These are phyloP conservation scores for Anastatica hierochuntica DNA, from an alignment of 345 rosid species.

Conservation along the genomic window DNA sequence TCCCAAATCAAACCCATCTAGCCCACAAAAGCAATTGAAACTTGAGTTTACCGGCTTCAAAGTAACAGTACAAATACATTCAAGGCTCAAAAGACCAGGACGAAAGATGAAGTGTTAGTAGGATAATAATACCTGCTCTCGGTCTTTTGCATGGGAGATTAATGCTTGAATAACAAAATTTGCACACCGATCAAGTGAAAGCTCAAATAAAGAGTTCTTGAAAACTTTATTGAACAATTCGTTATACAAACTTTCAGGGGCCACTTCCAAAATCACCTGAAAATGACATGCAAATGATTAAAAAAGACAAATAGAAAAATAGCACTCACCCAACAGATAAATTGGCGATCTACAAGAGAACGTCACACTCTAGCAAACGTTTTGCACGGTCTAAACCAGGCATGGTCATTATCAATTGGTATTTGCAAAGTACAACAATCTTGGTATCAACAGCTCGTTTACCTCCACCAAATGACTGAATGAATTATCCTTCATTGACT, in stretches of 20 bases:
- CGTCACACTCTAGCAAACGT: neutral
- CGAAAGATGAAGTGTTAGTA: neutral
- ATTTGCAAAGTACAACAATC: neutral
- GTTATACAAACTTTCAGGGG: constrained; percentile 65
- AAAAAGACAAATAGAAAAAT: neutral
- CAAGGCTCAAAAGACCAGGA: neutral
- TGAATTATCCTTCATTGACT: constrained; percentile 66
- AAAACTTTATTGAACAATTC: constrained; percentile 62
- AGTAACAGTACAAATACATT: neutral
- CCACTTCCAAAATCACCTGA: constrained; percentile 88
- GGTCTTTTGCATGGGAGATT: constrained; percentile 54
- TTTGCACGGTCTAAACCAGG: neutral
- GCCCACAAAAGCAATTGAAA: constrained; percentile 18
- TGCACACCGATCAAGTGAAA: constrained; percentile 78
- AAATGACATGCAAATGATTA: constrained; percentile 9
- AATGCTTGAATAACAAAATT: constrained; percentile 87
- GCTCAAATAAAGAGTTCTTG: constrained; percentile 55
- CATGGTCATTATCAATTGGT: neutral
- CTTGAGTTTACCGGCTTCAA: neutral
- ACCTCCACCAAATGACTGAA: constrained; percentile 93
- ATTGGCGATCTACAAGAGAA: neutral
- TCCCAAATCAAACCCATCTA: constrained; percentile 74
- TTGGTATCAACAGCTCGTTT: constrained; percentile 13
- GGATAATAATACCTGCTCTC: constrained; percentile 50
- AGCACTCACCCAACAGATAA: constrained; percentile 6